Base-by-base conservation (phyloP, 371 early-diverging fungal species). In the Mortierella sp. region DNA sequence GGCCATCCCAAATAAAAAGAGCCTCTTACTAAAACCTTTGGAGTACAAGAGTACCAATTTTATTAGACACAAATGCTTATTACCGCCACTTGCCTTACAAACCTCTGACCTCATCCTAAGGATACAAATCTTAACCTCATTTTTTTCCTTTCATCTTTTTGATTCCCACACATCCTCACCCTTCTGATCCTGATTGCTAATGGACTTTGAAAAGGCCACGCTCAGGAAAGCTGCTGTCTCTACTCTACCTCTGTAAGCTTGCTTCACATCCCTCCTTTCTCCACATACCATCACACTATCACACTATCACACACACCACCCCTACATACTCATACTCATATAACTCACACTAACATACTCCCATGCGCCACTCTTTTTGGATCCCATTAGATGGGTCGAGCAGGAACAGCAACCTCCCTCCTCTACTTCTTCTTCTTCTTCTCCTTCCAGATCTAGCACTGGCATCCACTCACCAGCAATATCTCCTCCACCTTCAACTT, bases 151-250 rank as follows among this genome's bases (percentile, higher is more conserved):
- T n/a, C 52, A 14, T n/a, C 18, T n/a, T 22, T 26, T 24, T 55
- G n/a, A 32, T 32, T 45, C 39, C 6, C 18, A 14, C 12, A 12
- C 16, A 12, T 37, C 54, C 22, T 37, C 11, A 32, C 14, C 52
- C 39, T 28, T 16, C 28, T 16, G 35, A 2, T 30, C 8, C 22
- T 43, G 2, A 14, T 20, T 55, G n/a, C 18, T 28, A 55, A 75
- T 60, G 70, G 73, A 81, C 67, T 69, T 81, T 73, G 73, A 81
- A 62, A 43, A 66, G 69, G 83, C 83, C 30, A 81, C 83, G 4
- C 69, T 81, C 63, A 75, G 62, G 63, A 81, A 81, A 66, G 69
- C 83, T 22, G 45, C 76, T 43, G 83, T 81, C 45, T 68, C 66
- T 30, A 75, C 73, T 16, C 64, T 81, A 54, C 83, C 83, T 9